A percentile compares a stretch with the other conserved stretches of the same genome.
These are phyloP conservation scores for Globisporangium polare DNA, from an alignment of 352 stramenopile species.

Conservation along the genomic window DNA sequence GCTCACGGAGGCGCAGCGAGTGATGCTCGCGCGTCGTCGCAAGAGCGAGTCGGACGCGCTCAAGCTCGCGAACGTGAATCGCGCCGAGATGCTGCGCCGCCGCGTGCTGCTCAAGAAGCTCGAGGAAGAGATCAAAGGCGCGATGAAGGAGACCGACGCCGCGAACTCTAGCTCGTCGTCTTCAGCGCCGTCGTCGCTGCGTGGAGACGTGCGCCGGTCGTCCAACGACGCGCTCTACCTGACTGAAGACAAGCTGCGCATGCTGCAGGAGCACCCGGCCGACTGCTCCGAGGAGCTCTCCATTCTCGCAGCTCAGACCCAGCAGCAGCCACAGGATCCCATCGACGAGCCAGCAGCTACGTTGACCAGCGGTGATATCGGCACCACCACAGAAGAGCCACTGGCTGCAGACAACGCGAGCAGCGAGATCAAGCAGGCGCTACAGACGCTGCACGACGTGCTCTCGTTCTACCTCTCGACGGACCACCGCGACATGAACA, in stretches of 20 bases:
- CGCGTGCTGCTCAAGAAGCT: slow-evolving; percentile 64
- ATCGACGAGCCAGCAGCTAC: background rate
- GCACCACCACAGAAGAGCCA: background rate
- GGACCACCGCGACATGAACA: slow-evolving; percentile 72
- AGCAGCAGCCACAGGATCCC: background rate
- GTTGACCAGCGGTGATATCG: background rate
- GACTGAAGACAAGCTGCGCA: slow-evolving; percentile 25
- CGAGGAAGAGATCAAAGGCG: slow-evolving; percentile 67
- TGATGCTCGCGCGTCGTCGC: slow-evolving; percentile 41
- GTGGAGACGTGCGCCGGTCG: slow-evolving; percentile 24
- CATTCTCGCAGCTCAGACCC: slow-evolving; percentile 22
- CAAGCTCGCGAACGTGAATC: slow-evolving; percentile 42
- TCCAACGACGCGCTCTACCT: slow-evolving; percentile 33
- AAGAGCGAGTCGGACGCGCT: slow-evolving; percentile 74
- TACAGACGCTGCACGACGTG: slow-evolving; percentile 67
- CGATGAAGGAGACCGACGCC: slow-evolving; percentile 42
- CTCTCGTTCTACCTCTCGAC: slow-evolving; percentile 65
- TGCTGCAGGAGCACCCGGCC: slow-evolving; percentile 52
- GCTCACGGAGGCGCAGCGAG: slow-evolving; percentile 12
- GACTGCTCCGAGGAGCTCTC: slow-evolving; percentile 60
- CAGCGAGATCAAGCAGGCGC: slow-evolving; percentile 41
- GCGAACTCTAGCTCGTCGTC: slow-evolving; percentile 4
- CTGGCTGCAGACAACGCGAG: background rate
- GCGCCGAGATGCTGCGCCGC: slow-evolving; percentile 58
- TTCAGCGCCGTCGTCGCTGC: slow-evolving; percentile 5